Evolutionary conservation across 768 basidiomycete genomes (phyloP), one percentile per base, ranked within the genome.

Genomic region (Serpula lacrymans): DNA sequence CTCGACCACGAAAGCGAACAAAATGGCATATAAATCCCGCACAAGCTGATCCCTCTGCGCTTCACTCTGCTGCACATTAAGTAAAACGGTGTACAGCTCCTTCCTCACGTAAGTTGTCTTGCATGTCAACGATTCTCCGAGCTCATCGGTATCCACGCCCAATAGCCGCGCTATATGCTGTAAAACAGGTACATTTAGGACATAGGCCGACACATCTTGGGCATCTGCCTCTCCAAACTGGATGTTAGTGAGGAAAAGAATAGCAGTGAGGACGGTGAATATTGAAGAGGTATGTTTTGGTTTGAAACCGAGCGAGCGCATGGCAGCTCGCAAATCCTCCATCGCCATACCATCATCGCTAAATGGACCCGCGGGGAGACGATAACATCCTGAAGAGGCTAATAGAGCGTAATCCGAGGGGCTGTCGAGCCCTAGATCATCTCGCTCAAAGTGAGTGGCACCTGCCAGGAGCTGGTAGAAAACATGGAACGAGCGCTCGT

Each of bases 391-490:
- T 1, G 78, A 80, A 0, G 73, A 74, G 0, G 78, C 72, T 18
- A 83, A 67, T 7, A 83, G 67, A 13, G 70, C 64, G 45, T 82
- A 82, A 38, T 75, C 75, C 1, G 76, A 75, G 0, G 77, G 70
- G 12, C 77, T 80, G 47, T 82, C 80, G 18, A 82, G 58, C 26
- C 64, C 62, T 43, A 76, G 66, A 22, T 51, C 43, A 43, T 82
- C 80, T 22, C 79, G 67, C 48, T 82, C 78, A 24, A 65, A 55
- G 17, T 77, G 72, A 10, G 64, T 70, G 30, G 78, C 77, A 22
- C 80, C 80, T 21, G 80, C 75, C 26, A 82, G 59, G 38, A 82
- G 65, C 50, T 82, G 80, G 58, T 82, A 82, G 58, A 82, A 82
- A 27, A 82, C 67, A 49, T 82, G 81, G 56, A 73, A 82, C 17